Conservation (phyloP, 768 basidiomycete genomes). For the Candolleomyces efflorescens region DNA sequence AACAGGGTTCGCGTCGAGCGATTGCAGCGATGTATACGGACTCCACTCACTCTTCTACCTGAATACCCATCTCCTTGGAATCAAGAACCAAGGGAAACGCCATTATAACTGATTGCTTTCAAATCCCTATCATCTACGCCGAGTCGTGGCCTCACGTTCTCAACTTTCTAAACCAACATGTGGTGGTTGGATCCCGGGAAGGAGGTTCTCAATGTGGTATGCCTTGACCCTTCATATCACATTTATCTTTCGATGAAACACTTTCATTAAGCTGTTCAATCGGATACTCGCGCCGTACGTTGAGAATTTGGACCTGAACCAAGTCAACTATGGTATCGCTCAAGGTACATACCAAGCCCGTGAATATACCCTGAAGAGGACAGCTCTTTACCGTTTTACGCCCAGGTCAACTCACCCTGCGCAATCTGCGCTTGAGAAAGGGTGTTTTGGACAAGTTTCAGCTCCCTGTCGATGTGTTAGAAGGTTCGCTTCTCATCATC, state of each 20-base stretch:
- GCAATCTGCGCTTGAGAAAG: constrained; percentile 84
- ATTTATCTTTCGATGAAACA: background rate
- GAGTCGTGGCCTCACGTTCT: background rate
- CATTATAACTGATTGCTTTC: background rate
- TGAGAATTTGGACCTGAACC: constrained; percentile 91
- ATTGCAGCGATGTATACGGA: no score
- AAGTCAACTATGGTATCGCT: constrained; percentile 90
- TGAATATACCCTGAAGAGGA: no score
- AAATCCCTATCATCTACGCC: background rate
- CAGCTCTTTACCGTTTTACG: background rate
- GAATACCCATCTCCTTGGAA: no score
- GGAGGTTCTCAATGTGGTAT: constrained; percentile 75
- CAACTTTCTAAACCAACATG: constrained; percentile 33
- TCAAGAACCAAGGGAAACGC: no score
- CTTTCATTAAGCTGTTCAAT: constrained; percentile 64
- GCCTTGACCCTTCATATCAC: constrained; percentile 18
- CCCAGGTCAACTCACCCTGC: constrained; percentile 71
- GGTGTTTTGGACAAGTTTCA: constrained; percentile 94
- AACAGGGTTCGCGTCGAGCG: background rate
- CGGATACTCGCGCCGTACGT: constrained; percentile 92
- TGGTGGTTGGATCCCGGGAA: constrained; percentile 90
- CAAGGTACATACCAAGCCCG: constrained; percentile 46
- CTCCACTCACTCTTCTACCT: no score
- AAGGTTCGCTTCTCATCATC: constrained; percentile 49
- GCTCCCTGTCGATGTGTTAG: constrained; percentile 90